Base-by-base conservation (phyloP, 2,329 filamentous ascomycete species). In the Colletotrichum simmondsii region DNA sequence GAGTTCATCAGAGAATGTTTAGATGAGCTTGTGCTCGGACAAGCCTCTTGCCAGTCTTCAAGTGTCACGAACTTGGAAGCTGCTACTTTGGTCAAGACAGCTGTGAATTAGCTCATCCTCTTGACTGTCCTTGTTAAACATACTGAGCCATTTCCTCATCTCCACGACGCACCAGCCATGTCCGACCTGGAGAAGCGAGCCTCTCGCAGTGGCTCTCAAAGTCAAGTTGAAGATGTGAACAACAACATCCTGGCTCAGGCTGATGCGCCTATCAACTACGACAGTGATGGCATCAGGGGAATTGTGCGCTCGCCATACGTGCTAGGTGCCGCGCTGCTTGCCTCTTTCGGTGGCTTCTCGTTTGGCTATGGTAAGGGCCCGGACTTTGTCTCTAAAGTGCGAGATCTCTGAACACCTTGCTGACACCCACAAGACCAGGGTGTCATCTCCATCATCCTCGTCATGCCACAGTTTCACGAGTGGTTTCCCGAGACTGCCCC, bases 401-500 rank as follows among this genome's bases (percentile, higher is more conserved):
- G 22, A 12, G 26, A 58, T 16, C 8, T 30, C 16, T 16, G 14
- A 19, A 11, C 16, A 24, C 24, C 6, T 42, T 57, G n/a, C 32
- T 32, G 5, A 26, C 58, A 22, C 1, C 16, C n/a, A 35, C 28
- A 19, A 64, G 85, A 83, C 57, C 75, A 82, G 68, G 76, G 80
- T 64, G 77, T 83, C 30, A 83, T 84, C 62, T 82, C 78, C 3
- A 78, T 87, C 58, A 85, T 86, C 72, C 80, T 85, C 11, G 81
- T 84, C 19, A 86, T 87, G 83, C 77, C 79, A 0, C 83, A 86
- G 62, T 87, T 87, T 72, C 80, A 85, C 28, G 66, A 78, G 0
- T 75, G 75, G 1, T 86, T 83, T 74, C 81, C 83, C 19, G 78
- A 79, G 5, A 78, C 77, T 5, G 79, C 77, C 0, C 74, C 66